Evolutionary conservation across 2,329 filamentous ascomycete genomes (phyloP), one percentile per base, ranked within the genome.

Genomic region (Coniochaeta sp.): DNA sequence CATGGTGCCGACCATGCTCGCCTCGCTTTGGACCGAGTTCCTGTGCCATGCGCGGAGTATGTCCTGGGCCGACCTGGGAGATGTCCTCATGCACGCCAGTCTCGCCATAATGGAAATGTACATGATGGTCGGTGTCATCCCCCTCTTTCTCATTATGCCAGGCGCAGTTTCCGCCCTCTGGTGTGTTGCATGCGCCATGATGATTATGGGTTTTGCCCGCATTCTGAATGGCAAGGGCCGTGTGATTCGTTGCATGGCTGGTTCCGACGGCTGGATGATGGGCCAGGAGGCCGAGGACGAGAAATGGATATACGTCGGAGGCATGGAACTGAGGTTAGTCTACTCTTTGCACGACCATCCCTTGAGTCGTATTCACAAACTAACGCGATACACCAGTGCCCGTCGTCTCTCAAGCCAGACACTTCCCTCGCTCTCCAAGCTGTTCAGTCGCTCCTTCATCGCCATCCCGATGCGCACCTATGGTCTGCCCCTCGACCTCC

Each of bases 401-500:
- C 68, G 65, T 6, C 66, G 68, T 0, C 67, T 73, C 14, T 65
- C 70, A 42, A 64, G 64, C 56, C 63, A 63, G 10, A 73, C 72
- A 0, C 62, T 75, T 2, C 72, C 75, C 1, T 69, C 66, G 10
- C 62, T 78, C 8, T 70, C 72, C 9, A 68, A 66, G 19, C 70
- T 75, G 4, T 76, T 77, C 62, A 68, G 68, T 50, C 68, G 71
- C 10, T 69, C 74, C 55, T 75, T 85, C 63, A 79, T 75, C 50
- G 80, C 79, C 67, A 79, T 83, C 54, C 78, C 82, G 62, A 72
- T 75, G 60, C 73, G 74, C 32, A 77, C 82, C 10, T 75, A 80
- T 32, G 83, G 84, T 62, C 73, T 81, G 2, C 74, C 81, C 38
- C 79, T 84, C 65, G 83, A 85, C 66, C 68, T 83, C 26, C 64